A percentile compares a stretch with the other conserved stretches of the same genome.
These are phyloP conservation scores for Jasminum sambac DNA, from an alignment of 257 asterid genomes.

Conservation along the genomic window DNA sequence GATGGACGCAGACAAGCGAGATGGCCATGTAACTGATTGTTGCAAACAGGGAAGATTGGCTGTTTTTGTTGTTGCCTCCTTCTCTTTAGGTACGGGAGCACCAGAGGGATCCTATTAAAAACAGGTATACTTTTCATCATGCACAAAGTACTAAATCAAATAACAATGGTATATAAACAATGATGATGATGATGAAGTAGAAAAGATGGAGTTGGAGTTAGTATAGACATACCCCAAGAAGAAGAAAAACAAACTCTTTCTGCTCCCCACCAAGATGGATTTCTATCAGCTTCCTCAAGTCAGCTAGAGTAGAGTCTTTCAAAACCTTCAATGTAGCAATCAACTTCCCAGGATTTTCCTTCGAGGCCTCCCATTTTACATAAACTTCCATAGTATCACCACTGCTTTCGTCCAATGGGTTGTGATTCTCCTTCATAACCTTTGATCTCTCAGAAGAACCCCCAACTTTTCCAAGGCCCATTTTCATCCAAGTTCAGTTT, in stretches of 20 bases:
- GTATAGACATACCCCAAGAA: conserved; percentile 43
- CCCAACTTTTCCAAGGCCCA: conserved; percentile 19
- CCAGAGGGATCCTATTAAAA: conserved; percentile 65
- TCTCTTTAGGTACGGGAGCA: conserved; percentile 67
- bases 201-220: background rate
- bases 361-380: conserved; percentile 85
- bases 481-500: conserved; percentile 23
- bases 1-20: conserved; percentile 62
- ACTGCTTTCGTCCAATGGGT: conserved; percentile 29
- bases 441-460: conserved; percentile 22
- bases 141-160: background rate
- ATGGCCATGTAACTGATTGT: conserved; percentile 50
- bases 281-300: conserved; percentile 79
- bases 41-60: conserved; percentile 70
- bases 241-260: conserved; percentile 63
- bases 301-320: conserved; percentile 75
- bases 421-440: conserved; percentile 45
- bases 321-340: conserved; percentile 58
- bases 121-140: background rate
- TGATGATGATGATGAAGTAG: background rate
- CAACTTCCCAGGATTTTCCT: conserved; percentile 68
- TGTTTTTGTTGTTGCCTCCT: conserved; percentile 45
- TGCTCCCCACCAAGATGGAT: conserved; percentile 60
- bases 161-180: background rate
- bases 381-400: conserved; percentile 44